Evolutionary conservation across 192 early-diverging fungal genomes (phyloP), one percentile per base, ranked within the genome.

Genomic region (Mortierella alpina): DNA sequence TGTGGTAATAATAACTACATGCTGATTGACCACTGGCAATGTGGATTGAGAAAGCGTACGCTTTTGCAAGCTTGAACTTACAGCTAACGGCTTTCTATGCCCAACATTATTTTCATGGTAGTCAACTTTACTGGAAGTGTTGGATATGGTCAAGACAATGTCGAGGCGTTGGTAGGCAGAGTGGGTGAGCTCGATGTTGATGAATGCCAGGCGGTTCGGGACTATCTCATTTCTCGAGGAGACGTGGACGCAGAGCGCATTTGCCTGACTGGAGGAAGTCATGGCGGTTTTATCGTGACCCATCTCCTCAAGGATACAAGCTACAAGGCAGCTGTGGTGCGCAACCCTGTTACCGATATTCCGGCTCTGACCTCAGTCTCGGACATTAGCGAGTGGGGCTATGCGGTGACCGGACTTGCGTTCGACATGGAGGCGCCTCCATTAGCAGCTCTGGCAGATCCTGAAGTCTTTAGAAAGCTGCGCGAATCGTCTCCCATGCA

Each of bases 81-180:
- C 7, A 18, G 52, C 52, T 53, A 15, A 53, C 52, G 2, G 72
- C 58, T 7, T 73, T 40, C 7, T n/a, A 23, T 15, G 18, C 20
- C 10, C 17, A 14, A 44, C 20, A 11, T 70, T 17, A 7, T 31
- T 6, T 20, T 63, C 18, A 4, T 39, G 11, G 47, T 63, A 74
- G 88, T 93, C 68, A 96, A 96, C 72, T 96, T 92, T 75, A 90
- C 92, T 4, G 95, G 95, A 15, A 92, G 91, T 55, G 78, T 88
- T 57, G 95, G 95, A 18, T 95, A 88, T 82, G 95, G 95, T n/a
- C 90, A 94, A 63, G 83, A 86, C 45, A 83, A 86, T 22, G 83
- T 95, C 7, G 83, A 91, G 39, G 80, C 75, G 41, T 81, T 94
- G 56, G 73, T 94, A 47, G 93, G 93, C 23, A 68, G 81, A 18